Evolutionary conservation across 202 grass and related monocot genomes (phyloP).

Genomic region (Sporobolus alterniflorus): DNA sequence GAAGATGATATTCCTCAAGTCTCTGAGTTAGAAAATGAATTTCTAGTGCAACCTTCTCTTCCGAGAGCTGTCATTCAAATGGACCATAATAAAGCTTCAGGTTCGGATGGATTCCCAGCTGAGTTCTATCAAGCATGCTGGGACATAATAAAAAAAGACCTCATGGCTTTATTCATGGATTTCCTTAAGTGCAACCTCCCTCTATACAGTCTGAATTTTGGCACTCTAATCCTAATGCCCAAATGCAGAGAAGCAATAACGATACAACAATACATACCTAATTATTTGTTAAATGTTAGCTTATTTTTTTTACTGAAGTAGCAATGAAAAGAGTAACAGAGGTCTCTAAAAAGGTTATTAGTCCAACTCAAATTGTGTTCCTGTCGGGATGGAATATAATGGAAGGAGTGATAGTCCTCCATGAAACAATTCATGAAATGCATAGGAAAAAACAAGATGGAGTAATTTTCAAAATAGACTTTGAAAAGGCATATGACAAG

Average conservation of each 20-base stretch:
- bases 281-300: background rate
- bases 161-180: background rate
- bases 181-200: background rate
- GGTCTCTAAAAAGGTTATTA: background rate
- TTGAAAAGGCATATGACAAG: background rate
- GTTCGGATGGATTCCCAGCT: background rate
- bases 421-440: background rate
- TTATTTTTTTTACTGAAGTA: background rate
- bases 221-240: background rate
- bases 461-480: background rate
- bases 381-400: background rate
- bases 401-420: background rate
- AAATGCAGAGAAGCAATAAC: background rate
- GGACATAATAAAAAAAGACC: background rate
- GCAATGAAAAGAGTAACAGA: background rate
- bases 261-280: background rate
- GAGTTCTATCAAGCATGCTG: background rate
- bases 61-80: too few relatives aligned
- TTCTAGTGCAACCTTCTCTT: too few relatives aligned
- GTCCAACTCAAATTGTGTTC: background rate
- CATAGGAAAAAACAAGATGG: background rate
- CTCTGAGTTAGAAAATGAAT: too few relatives aligned
- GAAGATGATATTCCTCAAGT: too few relatives aligned
- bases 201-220: background rate
- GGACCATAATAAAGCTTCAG: too few relatives aligned